phyloP scores from a whole-genome alignment of 2,329 filamentous ascomycete genomes.

The Ophiostoma sp. region DNA sequence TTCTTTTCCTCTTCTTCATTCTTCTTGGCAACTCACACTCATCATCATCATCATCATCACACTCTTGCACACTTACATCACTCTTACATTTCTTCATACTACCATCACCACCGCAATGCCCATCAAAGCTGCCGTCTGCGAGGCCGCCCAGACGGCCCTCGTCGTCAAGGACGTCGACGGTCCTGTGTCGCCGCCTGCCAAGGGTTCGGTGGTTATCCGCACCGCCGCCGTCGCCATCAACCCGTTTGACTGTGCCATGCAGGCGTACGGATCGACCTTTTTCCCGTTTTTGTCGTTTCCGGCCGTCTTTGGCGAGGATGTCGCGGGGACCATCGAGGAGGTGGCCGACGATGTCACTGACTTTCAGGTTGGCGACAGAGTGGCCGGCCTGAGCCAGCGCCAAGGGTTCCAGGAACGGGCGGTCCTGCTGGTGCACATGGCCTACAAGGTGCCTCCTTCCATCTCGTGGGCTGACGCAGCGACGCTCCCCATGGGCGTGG shows the following conservation, averaged over 20 bases:
- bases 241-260: conserved; percentile 34
- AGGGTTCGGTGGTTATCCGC: conserved; percentile 28
- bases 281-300: conserved; percentile 33
- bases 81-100: not conserved
- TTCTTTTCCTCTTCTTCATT: not conserved
- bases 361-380: not conserved
- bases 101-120: not conserved
- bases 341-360: conserved; percentile 23
- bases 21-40: not conserved
- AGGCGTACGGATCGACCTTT: conserved; percentile 32
- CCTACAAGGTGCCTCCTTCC: not conserved
- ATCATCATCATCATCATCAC: not conserved
- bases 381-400: not conserved
- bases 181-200: not conserved
- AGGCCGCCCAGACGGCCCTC: not conserved
- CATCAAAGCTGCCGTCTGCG: conserved; percentile 2
- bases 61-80: not conserved
- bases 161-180: not conserved
- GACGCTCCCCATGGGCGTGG: conserved; percentile 5
- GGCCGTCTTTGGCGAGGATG: conserved; percentile 31
- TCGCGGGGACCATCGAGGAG: conserved; percentile 31
- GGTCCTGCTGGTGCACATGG: not conserved
- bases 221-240: conserved; percentile 34
- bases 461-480: not conserved
- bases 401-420: not conserved